phyloP scores from a whole-genome alignment of 129 eudicot genomes.

The Flaveria bidentis region DNA sequence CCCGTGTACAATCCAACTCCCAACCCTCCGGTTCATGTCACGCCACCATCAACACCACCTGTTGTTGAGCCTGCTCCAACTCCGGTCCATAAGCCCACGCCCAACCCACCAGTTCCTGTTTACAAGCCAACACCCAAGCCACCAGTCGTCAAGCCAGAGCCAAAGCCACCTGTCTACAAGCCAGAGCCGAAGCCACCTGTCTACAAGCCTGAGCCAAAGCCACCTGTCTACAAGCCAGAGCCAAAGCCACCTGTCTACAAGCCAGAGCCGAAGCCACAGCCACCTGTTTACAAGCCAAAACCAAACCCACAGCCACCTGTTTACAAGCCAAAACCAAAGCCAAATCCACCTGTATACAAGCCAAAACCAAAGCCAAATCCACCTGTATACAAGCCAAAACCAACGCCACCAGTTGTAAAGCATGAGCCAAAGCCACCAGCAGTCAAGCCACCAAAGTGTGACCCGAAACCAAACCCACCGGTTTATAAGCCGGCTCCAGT shows the following conservation, averaged over 20 bases:
- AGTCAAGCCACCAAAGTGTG: slow-evolving; percentile 34
- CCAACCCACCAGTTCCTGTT: slow-evolving; percentile 16
- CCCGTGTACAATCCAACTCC: slow-evolving; percentile 42
- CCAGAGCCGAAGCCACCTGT: slow-evolving; percentile 22
- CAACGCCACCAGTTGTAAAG: slow-evolving; percentile 27
- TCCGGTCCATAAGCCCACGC: slow-evolving; percentile 21
- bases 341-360: slow-evolving; percentile 19
- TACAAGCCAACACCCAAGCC: slow-evolving; percentile 31
- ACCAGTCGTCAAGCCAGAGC: slow-evolving; percentile 40
- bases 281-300: slow-evolving; percentile 30
- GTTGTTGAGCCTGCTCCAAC: slow-evolving; percentile 23
- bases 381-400: slow-evolving; percentile 32
- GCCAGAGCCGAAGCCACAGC: neutral
- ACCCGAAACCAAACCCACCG: slow-evolving; percentile 38
- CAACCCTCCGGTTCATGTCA: slow-evolving; percentile 2
- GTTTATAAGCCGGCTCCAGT: slow-evolving; percentile 1
- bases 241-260: slow-evolving; percentile 30
- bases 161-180: slow-evolving; percentile 12
- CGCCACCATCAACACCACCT: slow-evolving; percentile 24
- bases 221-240: slow-evolving; percentile 30
- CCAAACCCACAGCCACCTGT: slow-evolving; percentile 28
- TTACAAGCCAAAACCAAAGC: slow-evolving; percentile 2
- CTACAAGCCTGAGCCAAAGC: slow-evolving; percentile 19
- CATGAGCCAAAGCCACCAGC: slow-evolving; percentile 28
- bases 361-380: slow-evolving; percentile 31